phyloP scores from a whole-genome alignment of 352 stramenopile species.

The Pythium chondricola region DNA sequence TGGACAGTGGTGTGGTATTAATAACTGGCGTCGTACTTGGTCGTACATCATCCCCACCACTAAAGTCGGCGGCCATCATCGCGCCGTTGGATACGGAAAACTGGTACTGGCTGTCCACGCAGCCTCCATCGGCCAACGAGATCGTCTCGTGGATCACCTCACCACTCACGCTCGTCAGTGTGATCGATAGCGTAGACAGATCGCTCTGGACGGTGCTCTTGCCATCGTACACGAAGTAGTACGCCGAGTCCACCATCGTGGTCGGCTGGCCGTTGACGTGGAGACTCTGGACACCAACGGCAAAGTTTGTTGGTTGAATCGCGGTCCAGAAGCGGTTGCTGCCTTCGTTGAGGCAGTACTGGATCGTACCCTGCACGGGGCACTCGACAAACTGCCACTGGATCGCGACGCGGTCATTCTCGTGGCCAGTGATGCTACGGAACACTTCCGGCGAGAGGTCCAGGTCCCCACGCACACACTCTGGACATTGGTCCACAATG shows the following conservation, averaged over 20 bases:
- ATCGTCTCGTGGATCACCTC: slow-evolving; percentile 51
- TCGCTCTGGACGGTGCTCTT: slow-evolving; percentile 30
- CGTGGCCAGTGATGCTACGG: slow-evolving; percentile 24
- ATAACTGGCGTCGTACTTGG: not conserved
- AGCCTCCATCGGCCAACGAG: slow-evolving; percentile 37
- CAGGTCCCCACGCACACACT: slow-evolving; percentile 40
- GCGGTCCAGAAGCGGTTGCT: slow-evolving; percentile 59
- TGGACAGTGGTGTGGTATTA: not conserved
- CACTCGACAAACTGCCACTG: slow-evolving; percentile 45
- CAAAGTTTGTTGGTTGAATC: slow-evolving; percentile 55
- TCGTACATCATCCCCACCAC: not conserved
- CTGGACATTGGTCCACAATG: slow-evolving; percentile 64
- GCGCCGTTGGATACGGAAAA: slow-evolving; percentile 20
- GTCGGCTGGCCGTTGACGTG: slow-evolving; percentile 48
- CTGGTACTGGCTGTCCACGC: slow-evolving; percentile 40
- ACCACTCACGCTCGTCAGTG: slow-evolving; percentile 38
- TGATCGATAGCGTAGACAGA: slow-evolving; percentile 35
- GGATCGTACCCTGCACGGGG: slow-evolving; percentile 22
- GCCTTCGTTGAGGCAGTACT: slow-evolving; percentile 49
- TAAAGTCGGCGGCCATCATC: slow-evolving; percentile 4
- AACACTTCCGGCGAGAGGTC: slow-evolving; percentile 48
- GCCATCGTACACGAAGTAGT: slow-evolving; percentile 58
- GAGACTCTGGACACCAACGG: slow-evolving; percentile 41
- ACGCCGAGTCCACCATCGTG: slow-evolving; percentile 53
- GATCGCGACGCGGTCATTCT: slow-evolving; percentile 26